Evolutionary conservation across 305 asterid species (phyloP), one percentile per base, ranked within the genome.

Genomic region (Fraxinus velutina): DNA sequence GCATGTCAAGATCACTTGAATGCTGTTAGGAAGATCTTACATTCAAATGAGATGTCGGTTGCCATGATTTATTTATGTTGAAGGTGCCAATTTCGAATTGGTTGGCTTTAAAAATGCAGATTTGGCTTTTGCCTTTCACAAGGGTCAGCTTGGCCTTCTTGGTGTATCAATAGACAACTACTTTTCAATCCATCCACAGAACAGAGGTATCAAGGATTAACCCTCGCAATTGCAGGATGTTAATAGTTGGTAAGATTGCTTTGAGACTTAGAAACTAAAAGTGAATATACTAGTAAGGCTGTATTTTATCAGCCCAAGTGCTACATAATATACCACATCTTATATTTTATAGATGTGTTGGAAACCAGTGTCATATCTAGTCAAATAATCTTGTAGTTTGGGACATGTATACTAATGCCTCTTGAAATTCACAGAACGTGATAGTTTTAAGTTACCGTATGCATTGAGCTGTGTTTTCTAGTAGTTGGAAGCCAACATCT

Each of bases 21-120:
- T 94, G 93, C 86, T 89, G 87, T 83, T 88, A 89, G 92, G 92
- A 89, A 85, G 90, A 89, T 92, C 96, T 90, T 87, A 86, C 88
- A 86, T 91, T 87, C 85, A 85, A 89, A 82, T 89, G 90, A 87
- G 94, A 89, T 92, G 87, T 92, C 92, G 90, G 99, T 89, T 94
- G 91, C 97, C 91, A 86, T 96, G 95, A 92, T 96, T 93, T 94
- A 83, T 94, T 89, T 93, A 86, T 93, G 87, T 90, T 90, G 86
- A 90, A 92, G 94, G 91, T 96, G 98, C 97, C 97, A 88, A 94
- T 93, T 85, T 89, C 95, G 95, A 92, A 92, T 94, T 94, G 97
- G 98, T 93, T 95, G 98, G 94, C 98, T 92, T 89, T 87, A 93
- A 94, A 93, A 93, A 89, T 96, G 98, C 99, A 96, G 98, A 93